Conservation (phyloP, 495 filamentous ascomycete species). For the Tuber magnatum region DNA sequence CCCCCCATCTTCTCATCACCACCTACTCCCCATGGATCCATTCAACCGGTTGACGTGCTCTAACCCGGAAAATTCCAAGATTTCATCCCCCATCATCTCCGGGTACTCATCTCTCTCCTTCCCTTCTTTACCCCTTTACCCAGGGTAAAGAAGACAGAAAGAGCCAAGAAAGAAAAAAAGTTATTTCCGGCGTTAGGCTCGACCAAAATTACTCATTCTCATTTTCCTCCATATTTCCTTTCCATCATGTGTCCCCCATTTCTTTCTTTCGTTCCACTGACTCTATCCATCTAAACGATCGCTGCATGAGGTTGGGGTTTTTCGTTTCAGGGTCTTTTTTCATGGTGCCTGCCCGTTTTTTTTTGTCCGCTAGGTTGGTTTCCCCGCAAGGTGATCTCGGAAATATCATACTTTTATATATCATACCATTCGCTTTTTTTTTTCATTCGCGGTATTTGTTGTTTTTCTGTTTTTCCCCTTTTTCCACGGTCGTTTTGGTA, state of each 20-base stretch:
- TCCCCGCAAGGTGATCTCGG: neutral
- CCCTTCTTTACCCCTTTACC: neutral
- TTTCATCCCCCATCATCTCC: neutral
- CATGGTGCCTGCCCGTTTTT: conserved; percentile 18
- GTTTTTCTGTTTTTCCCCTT: conserved; percentile 20
- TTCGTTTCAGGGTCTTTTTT: conserved; percentile 11
- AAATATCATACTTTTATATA: conserved; percentile 18
- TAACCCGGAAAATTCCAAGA: neutral
- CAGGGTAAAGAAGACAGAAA: neutral
- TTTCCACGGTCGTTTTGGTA: conserved; percentile 6
- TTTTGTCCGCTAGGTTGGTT: conserved; percentile 7
- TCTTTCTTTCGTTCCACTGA: conserved; percentile 1
- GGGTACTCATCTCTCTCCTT: neutral
- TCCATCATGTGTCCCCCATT: conserved; percentile 25
- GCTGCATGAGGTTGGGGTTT: conserved; percentile 20
- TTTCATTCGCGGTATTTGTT: conserved; percentile 1
- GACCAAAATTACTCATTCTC: conserved; percentile 1
- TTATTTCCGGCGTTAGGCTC: neutral
- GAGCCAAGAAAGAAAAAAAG: neutral
- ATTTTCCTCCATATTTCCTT: conserved; percentile 23
- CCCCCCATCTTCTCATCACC: neutral
- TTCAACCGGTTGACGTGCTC: neutral
- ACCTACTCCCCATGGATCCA: neutral
- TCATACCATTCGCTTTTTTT: conserved; percentile 22
- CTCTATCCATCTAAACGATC: conserved; percentile 19